phyloP scores from a whole-genome alignment of 768 basidiomycete species.

The Hirschioporus abietinus region DNA sequence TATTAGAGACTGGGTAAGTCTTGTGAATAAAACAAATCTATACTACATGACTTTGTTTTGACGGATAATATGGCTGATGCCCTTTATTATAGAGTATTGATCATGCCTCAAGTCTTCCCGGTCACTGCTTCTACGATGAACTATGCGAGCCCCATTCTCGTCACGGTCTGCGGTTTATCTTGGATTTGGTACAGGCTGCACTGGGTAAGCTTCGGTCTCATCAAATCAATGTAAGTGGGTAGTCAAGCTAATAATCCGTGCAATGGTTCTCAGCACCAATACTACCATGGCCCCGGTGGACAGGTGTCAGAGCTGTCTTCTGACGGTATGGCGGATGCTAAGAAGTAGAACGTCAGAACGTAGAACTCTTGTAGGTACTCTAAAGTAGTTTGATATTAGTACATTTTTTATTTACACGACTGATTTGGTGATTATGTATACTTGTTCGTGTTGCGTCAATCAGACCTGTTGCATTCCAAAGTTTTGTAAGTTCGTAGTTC shows the following conservation, averaged over 20 bases:
- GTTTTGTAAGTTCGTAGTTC: no score
- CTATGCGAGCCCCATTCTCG: conserved; percentile 17
- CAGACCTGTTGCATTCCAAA: no score
- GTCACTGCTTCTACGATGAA: conserved; percentile 18
- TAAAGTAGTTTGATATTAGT: no score
- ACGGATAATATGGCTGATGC: no score
- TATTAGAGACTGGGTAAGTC: conserved; percentile 15
- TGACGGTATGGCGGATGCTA: no score
- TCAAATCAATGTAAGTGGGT: neutral
- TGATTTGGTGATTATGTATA: no score
- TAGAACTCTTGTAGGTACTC: no score
- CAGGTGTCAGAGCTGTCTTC: neutral
- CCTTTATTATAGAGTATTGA: conserved; percentile 9
- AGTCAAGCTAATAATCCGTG: neutral
- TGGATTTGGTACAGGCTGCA: conserved; percentile 16
- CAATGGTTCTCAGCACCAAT: neutral
- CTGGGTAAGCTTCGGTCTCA: conserved; percentile 7
- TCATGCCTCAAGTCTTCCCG: conserved; percentile 18
- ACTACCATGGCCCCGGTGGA: neutral
- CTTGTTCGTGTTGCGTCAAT: no score
- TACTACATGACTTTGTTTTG: neutral
- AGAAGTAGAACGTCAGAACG: no score
- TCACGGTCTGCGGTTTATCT: conserved; percentile 13
- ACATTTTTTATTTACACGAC: no score
- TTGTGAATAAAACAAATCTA: conserved; percentile 4